These are phyloP conservation scores for Trichoderma reesei DNA, from an alignment of 495 filamentous ascomycete genomes.

Conservation along the genomic window DNA sequence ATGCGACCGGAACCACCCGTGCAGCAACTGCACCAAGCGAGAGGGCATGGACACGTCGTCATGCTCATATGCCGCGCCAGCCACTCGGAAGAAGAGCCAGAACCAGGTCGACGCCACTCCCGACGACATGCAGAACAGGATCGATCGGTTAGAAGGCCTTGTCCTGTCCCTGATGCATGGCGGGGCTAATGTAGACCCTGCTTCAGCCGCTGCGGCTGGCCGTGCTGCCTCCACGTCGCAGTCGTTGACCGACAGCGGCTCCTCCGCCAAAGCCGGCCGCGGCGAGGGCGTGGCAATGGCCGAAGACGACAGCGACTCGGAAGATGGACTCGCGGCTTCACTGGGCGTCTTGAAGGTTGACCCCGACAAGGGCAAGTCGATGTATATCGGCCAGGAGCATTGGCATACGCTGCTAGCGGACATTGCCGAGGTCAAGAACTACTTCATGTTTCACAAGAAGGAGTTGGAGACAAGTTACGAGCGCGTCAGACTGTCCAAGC, in stretches of 20 bases:
- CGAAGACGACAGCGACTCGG: constrained; percentile 66
- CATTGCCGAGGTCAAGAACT: constrained; percentile 90
- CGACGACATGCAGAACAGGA: constrained; percentile 98
- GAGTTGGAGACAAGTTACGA: constrained; percentile 47
- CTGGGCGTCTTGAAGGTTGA: constrained; percentile 84
- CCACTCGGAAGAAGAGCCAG: constrained; percentile 67
- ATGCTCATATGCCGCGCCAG: constrained; percentile 81
- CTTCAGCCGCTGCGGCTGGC: constrained; percentile 27
- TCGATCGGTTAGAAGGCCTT: constrained; percentile 90
- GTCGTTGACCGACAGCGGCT: constrained; percentile 51
- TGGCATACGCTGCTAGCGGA: constrained; percentile 84
- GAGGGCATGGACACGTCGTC: constrained; percentile 59
- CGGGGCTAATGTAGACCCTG: constrained; percentile 44
- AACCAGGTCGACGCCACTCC: constrained; percentile 53
- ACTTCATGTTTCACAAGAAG: constrained; percentile 54
- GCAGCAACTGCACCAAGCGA: constrained; percentile 91
- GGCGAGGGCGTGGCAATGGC: constrained; percentile 39
- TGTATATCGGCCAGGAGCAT: constrained; percentile 81
- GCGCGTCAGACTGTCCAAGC: constrained; percentile 55
- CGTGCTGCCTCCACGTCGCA: constrained; percentile 51
- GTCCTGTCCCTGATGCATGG: constrained; percentile 95
- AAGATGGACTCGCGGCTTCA: constrained; percentile 67
- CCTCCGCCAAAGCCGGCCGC: constrained; percentile 55
- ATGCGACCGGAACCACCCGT: constrained; percentile 87
- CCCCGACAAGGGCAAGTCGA: constrained; percentile 65